Evolutionary conservation across 108 stramenopile species (phyloP), one percentile per base, ranked within the genome.

Genomic region (Skeletonema costatum): DNA sequence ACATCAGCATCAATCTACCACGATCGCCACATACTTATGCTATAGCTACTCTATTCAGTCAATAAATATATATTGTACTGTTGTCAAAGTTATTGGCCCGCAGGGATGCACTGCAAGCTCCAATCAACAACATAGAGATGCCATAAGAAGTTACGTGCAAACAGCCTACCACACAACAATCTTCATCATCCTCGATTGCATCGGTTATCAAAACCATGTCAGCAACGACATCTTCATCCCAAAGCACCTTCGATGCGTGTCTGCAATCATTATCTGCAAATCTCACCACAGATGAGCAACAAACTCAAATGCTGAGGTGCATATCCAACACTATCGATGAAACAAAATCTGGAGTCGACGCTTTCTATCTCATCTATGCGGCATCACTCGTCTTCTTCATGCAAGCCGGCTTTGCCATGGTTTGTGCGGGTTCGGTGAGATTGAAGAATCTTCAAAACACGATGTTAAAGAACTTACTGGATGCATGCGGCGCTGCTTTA

Each of bases 381-480:
- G 72, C 72, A 25, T 39, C 42, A 10, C 46, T 84, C 70, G 76
- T 81, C 29, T 80, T 86, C 30, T 81, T 66, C 29, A 84, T 85
- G 89, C 92, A 95, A 72, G 83, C 80, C 6, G 92, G 92, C 9
- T 95, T 95, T 70, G 93, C 93, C 35, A 92, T 95, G 91, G 77
- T 95, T 13, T 90, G 90, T 51, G 93, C 93, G 16, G 96, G 96
- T 21, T 89, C 85, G 32, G 91, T 94, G 13, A 80, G 92, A 33
- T 36, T 77, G 16, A 96, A 96, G 76, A 94, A 96, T 77, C 87
- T 90, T 25, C 90, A 94, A 68, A 96, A 96, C 72, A 90, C 92
- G 4, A 86, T 96, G 74, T 66, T 96, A 9, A 96, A 96, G 76
- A 95, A 94, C 61, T 68, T 96, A 11, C 64, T 94, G 16, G 96